Base-by-base conservation (phyloP, 768 basidiomycete species). In the Suillus luteus region DNA sequence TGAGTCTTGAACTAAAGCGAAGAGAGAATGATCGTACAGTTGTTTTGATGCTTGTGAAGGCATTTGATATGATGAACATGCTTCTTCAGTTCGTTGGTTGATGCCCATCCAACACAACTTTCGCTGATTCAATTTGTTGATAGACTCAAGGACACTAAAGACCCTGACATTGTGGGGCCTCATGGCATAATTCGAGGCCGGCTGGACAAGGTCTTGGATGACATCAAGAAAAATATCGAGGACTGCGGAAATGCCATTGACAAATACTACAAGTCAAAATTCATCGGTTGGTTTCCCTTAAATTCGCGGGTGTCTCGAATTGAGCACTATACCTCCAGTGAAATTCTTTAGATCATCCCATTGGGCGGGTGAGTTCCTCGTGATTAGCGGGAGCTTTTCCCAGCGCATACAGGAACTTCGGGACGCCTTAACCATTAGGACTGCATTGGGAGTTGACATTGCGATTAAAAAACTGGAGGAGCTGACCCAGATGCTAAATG, bases 11-110 rank as follows among this genome's bases (percentile, higher is more conserved):
- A 60, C 60, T 81, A 61, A 81, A 80, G 4, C 75, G 84, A 24
- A 73, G 81, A 27, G 82, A 83, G 40, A 86, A 86, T 61, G 80
- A 86, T 61, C 79, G 77, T 62, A 83, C 83, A 63, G 77, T 85
- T 7, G 64, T 79, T 3, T 73, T 76, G 3, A 73, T 86, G 5
- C 81, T 81, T 41, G 69, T 81, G 7, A 79, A 82, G 65, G 86
- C 86, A 83, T 77, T 76, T 62, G 77, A 83, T 52, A 78, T 82
- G 75, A 82, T 86, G 79, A 61, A 70, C 19, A 75, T 75, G 2
- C 76, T 85, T 24, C 73, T 83, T 19, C 78, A 83, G 82, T 81
- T 59, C 9, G 82, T 68, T n/a, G 12, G 27, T 1, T 5, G 49
- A 31, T 17, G 27, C 49, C 49, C 9, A 9, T 31, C 14, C 7